Base-by-base conservation (phyloP, 169 alveolate genomes). In the Cystoisospora suis region DNA sequence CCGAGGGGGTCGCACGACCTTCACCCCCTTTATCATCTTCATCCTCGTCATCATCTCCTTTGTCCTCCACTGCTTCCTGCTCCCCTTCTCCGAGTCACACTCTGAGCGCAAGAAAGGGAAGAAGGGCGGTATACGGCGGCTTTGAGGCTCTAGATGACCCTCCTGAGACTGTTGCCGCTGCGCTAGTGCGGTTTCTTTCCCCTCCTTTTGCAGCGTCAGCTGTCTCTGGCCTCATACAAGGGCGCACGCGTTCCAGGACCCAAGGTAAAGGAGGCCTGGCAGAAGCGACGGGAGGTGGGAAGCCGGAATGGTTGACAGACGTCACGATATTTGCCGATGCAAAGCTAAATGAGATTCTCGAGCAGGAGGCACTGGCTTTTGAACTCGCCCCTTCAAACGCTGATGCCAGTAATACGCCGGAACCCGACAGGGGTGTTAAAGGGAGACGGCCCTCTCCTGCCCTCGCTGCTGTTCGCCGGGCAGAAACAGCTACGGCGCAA, bases 91-190 rank as follows among this genome's bases (percentile, higher is more conserved):
- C 80, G 42, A 23, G 65, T 53, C 65, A 53, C 65, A 12, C 65
- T 53, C 65, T n/a, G n/a, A 23, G 34, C 27, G 7, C 36, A 1
- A 15, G 20, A 17, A 65, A 65, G 77, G 77, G 77, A 12, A 65
- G 12, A n/a, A 15, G 77, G 4, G 44, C 6, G 1, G 77, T 65
- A 5, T 36, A 32, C 45, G 77, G 77, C 6, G 77, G 77, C 5
- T 65, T 65, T 65, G 77, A 65, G 42, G 77, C 34, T 36, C n/a
- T 23, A 15, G 77, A 65, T n/a, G 77, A 65, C 77, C 77, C 77
- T 1, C 36, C n/a, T 7, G 77, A 65, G 34, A 65, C 77, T 32
- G 77, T 65, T 1, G 15, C 44, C n/a, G 1, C 77, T 12, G 77
- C 77, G 5, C 42, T 65, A 44, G 45, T 12, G 1, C 77, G 77